Evolutionary conservation across 805 yeast species (phyloP).

Genomic region (Yamadazyma sp.): DNA sequence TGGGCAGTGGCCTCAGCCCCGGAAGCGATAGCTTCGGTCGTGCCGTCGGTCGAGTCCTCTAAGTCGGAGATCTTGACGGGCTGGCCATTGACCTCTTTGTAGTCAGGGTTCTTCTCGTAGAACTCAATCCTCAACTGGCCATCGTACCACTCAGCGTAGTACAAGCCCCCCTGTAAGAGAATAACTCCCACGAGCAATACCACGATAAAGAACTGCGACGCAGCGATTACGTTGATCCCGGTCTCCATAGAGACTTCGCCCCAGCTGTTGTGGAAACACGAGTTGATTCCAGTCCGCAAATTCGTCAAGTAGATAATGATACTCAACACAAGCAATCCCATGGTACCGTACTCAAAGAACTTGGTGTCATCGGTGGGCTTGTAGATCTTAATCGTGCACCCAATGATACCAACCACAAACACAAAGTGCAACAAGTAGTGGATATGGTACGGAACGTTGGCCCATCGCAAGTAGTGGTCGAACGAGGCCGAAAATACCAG

Average conservation of each 20-base stretch:
- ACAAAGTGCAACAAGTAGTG: conserved; percentile 64
- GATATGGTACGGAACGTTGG: conserved; percentile 57
- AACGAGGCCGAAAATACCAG: conserved; percentile 53
- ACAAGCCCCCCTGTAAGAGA: conserved; percentile 82
- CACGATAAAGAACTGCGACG: conserved; percentile 76
- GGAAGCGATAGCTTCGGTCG: not conserved
- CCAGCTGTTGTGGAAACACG: conserved; percentile 76
- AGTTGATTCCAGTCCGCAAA: conserved; percentile 73
- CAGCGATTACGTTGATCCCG: conserved; percentile 90
- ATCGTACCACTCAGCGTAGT: conserved; percentile 75
- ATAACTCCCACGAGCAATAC: conserved; percentile 75
- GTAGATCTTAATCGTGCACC: conserved; percentile 74
- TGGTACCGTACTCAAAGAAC: conserved; percentile 86
- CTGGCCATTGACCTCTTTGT: conserved; percentile 16
- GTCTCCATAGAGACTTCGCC: conserved; percentile 88
- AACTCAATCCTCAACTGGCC: conserved; percentile 33
- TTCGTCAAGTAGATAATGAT: conserved; percentile 83
- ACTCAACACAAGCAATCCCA: conserved; percentile 70
- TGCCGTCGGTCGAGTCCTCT: conserved; percentile 6
- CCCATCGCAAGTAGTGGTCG: conserved; percentile 74
- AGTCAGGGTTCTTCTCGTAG: conserved; percentile 26
- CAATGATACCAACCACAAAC: conserved; percentile 64
- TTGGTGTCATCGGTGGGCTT: conserved; percentile 84
- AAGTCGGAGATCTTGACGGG: conserved; percentile 15
- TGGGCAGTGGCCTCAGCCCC: conserved; percentile 14